These are phyloP conservation scores for Irpex sp. DNA, from an alignment of 1,284 basidiomycete species.

Conservation along the genomic window DNA sequence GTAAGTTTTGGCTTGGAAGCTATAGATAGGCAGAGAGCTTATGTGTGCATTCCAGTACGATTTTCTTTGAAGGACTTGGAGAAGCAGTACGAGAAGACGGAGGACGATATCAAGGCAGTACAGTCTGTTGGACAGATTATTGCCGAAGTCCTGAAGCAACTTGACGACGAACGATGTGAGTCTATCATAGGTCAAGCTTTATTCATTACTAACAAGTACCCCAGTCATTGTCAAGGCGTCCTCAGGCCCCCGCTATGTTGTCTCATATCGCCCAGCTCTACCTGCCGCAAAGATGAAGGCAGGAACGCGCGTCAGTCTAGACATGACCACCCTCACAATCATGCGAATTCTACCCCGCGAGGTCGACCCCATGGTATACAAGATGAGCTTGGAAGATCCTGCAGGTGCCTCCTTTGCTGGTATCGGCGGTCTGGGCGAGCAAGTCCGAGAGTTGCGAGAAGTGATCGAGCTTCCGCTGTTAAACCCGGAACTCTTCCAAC, in stretches of 20 bases:
- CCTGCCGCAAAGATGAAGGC: slow-evolving; percentile 92
- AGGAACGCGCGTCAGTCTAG: slow-evolving; percentile 93
- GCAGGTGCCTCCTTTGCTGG: slow-evolving; percentile 94
- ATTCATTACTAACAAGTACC: neutral
- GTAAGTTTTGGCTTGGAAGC: slow-evolving; percentile 40
- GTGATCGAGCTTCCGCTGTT: slow-evolving; percentile 95
- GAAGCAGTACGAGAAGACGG: slow-evolving; percentile 90
- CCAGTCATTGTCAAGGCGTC: slow-evolving; percentile 99
- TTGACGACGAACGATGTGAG: slow-evolving; percentile 94
- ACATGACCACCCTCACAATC: slow-evolving; percentile 99
- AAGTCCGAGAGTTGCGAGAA: slow-evolving; percentile 95
- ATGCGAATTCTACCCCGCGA: slow-evolving; percentile 98
- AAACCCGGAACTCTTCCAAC: slow-evolving; percentile 91
- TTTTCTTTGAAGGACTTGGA: slow-evolving; percentile 86
- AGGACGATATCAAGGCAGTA: slow-evolving; percentile 98
- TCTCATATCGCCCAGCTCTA: slow-evolving; percentile 93
- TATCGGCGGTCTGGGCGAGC: slow-evolving; percentile 94
- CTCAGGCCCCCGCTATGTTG: slow-evolving; percentile 96
- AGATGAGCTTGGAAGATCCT: slow-evolving; percentile 98
- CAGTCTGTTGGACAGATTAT: slow-evolving; percentile 99
- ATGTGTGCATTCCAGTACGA: slow-evolving; percentile 47
- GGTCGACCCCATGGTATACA: slow-evolving; percentile 97
- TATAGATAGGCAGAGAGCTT: neutral
- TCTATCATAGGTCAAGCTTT: neutral
- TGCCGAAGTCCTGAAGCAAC: slow-evolving; percentile 97